Evolutionary conservation across 768 basidiomycete genomes (phyloP), one percentile per base, ranked within the genome.

Genomic region (Macrolepiota dolichaula): DNA sequence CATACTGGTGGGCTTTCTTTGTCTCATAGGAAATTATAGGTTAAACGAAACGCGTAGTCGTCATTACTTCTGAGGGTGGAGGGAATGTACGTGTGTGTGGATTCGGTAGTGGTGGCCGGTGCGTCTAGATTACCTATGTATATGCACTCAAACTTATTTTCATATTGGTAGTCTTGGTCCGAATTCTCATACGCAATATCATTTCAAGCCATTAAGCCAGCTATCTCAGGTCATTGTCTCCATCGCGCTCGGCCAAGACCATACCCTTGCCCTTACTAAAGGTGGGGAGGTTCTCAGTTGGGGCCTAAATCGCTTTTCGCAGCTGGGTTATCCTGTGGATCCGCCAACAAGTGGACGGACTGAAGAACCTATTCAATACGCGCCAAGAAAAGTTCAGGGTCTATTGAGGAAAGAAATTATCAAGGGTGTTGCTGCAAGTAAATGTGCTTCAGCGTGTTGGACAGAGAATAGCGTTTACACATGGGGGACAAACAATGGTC

Each of bases 401-500:
- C 78, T 85, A 1, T 71, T 98, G 65, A 89, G 86, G 79, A 92
- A 89, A 72, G 91, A 96, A 66, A 63, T 78, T 29, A 87, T 96
- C 2, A 74, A 75, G 29, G 97, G 96, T 29, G 81, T 97, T 7
- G 91, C 95, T 0, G 94, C 96, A 0, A 92, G 89, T 65, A 89
- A 92, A 69, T 86, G 83, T 22, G 89, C 94, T 15, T 94, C 92
- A 13, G 94, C 87, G 4, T 96, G 94, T 72, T 97, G 93, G 92
- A 95, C 94, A 0, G 75, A 76, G 3, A 72, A 71, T 10, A 75
- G 85, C 46, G 82, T 94, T 1, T 95, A 82, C 71, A 94, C 93
- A 0, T 98, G 95, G 95, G 97, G 97, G 0, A 92, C 89, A 25
- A 97, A 98, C 72, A 82, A 81, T 44, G 97, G 97, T 0, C 97